Evolutionary conservation across 2,329 filamentous ascomycete genomes (phyloP), one percentile per base, ranked within the genome.

Genomic region (Trichoderma brevicompactum): DNA sequence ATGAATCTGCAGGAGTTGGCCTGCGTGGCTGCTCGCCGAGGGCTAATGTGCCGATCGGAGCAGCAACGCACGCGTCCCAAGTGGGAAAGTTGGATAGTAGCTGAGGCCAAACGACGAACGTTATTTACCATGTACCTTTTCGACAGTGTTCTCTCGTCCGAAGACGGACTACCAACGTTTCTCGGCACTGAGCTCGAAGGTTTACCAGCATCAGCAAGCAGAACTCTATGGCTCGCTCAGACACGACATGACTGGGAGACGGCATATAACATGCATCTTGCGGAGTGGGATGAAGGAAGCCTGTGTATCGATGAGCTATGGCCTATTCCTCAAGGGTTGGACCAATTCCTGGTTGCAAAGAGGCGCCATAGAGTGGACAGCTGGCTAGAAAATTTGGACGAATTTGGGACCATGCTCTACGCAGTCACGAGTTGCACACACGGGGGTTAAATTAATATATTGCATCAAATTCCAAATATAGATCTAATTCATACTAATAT

Each of bases 1-100:
- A 80, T 84, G 62, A 80, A 80, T 10, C 76, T 86, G 1, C 82
- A 85, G 71, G 79, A 82, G 5, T 67, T 86, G 15, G 83, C 84
- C 5, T 81, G 77, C 64, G 70, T 72, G 0, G 74, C 74, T 6
- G 74, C 76, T 7, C 73, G 72, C 2, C 71, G 72, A 40, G 83
- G 83, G 0, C 76, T 86, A 1, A 70, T 79, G 8, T 84, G 80
- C 52, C 43, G 67, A 0, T 78, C 79, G 0, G 83, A 85, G 63
- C 70, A 74, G 13, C 65, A 73, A 2, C 72, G 72, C 0, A 66
- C 70, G 0, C 76, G 79, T 2, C 84, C 84, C 0, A 72, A 63
- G 7, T 85, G 84, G 84, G 82, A 85, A 65, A 74, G 77, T 1
- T 87, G 85, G 85, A 79, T 85, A 5, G 71, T 83, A 0, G 80